Conservation (phyloP, 1,139 yeast genomes). For the Wickerhamiella pararugosa region DNA sequence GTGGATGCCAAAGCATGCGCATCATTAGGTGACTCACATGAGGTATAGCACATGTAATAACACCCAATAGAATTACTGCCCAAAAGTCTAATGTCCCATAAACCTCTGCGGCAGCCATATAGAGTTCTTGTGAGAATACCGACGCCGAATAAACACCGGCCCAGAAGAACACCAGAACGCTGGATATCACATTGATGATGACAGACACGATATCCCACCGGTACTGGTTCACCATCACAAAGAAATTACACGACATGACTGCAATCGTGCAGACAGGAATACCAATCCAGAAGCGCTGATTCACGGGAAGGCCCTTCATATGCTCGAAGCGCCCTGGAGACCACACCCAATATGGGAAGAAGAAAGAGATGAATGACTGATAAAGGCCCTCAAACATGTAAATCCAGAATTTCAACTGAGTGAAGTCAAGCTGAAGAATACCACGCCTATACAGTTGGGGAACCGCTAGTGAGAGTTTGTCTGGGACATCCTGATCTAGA, state of each 20-base stretch:
- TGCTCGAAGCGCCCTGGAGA: constrained; percentile 34
- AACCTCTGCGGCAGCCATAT: constrained; percentile 58
- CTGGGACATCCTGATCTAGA: constrained; percentile 84
- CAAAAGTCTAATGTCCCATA: constrained; percentile 66
- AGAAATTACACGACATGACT: constrained; percentile 65
- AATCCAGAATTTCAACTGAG: constrained; percentile 58
- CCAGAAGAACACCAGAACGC: constrained; percentile 65
- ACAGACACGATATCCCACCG: constrained; percentile 89
- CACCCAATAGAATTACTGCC: constrained; percentile 67
- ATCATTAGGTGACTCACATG: constrained; percentile 51
- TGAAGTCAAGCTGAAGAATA: constrained; percentile 70
- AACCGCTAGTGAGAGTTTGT: constrained; percentile 59
- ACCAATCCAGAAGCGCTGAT: constrained; percentile 80
- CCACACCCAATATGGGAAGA: constrained; percentile 53
- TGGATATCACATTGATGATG: constrained; percentile 50
- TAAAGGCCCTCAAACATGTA: constrained; percentile 79
- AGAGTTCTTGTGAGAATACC: constrained; percentile 50
- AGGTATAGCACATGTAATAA: constrained; percentile 58
- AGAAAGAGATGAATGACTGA: constrained; percentile 64
- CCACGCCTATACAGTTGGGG: constrained; percentile 84
- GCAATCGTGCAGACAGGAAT: constrained; percentile 66
- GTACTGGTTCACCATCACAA: constrained; percentile 65
- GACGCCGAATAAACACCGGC: constrained; percentile 80
- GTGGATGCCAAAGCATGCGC: constrained; percentile 49
- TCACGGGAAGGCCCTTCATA: constrained; percentile 49